Evolutionary conservation across 208 protist genomes (phyloP), one percentile per base, ranked within the genome.

Genomic region (Wallacemonas sp.): DNA sequence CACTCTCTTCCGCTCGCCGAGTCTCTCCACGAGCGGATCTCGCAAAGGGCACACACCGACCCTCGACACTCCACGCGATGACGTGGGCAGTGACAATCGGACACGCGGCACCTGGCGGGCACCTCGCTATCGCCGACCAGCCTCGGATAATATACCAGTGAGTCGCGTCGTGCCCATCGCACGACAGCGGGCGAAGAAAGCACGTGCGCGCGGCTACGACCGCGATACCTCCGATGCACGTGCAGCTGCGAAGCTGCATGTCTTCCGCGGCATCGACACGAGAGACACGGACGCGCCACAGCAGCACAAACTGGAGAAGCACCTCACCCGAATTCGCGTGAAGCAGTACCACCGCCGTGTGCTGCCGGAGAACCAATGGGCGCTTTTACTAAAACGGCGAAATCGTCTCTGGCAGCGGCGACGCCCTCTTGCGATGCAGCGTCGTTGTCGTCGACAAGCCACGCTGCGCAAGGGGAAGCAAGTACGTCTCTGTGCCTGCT

Each of bases 71-170:
- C n/a, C 46, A 26, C n/a, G n/a, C n/a, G n/a, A n/a, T n/a, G n/a
- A n/a, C n/a, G n/a, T n/a, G n/a, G n/a, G n/a, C n/a, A n/a, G n/a
- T n/a, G n/a, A n/a, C n/a, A n/a, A n/a, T n/a, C n/a, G n/a, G n/a
- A n/a, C n/a, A n/a, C n/a, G n/a, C n/a, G 21, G 4, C 11, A 24
- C 46, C 24, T 39, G 14, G 42, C 49, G 26, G n/a, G 53, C 53
- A 24, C 49, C 68, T 11, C 24, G 68, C 6, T 88, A 93, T 47
- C 87, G 87, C 38, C 84, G 87, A 22, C 87, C 87, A 1, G 75
- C 87, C 11, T 90, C 87, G 0, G 64, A 75, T 8, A 93, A 93
- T 53, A 61, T 85, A 3, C 87, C 84, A 0, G 51, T 90, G 0
- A 80, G 74, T n/a, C 72, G 66, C 28, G 74, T 86, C 46, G 17